These are phyloP conservation scores for Gossypium stocksii DNA, from an alignment of 345 rosid genomes.

Conservation along the genomic window DNA sequence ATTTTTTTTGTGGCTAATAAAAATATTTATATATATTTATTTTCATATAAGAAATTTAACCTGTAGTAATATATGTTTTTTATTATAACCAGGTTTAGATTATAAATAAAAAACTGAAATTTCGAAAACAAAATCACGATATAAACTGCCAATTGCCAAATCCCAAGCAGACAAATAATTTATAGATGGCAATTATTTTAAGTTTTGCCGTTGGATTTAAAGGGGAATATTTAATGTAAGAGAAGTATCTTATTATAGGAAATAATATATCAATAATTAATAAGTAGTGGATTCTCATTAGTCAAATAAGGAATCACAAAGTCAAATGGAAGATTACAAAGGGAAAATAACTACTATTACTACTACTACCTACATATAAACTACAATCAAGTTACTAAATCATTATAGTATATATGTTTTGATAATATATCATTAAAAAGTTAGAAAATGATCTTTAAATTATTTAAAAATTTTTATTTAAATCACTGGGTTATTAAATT, in stretches of 20 bases:
- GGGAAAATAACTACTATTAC: not conserved
- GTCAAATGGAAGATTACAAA: slow-evolving; percentile 25
- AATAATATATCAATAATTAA: not conserved
- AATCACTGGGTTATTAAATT: too few relatives aligned
- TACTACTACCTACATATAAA: too few relatives aligned
- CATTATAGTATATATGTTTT: too few relatives aligned
- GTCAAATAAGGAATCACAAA: slow-evolving; percentile 32
- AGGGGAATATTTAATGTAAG: slow-evolving; percentile 1
- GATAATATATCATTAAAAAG: too few relatives aligned
- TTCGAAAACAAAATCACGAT: not conserved
- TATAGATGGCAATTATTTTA: not conserved
- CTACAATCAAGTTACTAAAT: too few relatives aligned
- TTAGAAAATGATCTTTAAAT: too few relatives aligned
- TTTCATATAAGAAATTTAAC: not conserved
- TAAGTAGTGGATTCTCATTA: not conserved
- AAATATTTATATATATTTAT: not conserved
- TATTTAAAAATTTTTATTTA: too few relatives aligned
- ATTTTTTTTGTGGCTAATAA: not conserved
- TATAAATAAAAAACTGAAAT: not conserved
- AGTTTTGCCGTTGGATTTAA: slow-evolving; percentile 5
- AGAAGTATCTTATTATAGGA: not conserved
- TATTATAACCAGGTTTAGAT: not conserved
- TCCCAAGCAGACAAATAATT: not conserved
- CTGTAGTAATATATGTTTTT: too few relatives aligned
- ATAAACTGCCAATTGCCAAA: not conserved